A percentile compares a stretch with the other conserved stretches of the same genome.
Conservation (phyloP, 805 yeast species). For the Tetrapisispora namnaoensis region DNA sequence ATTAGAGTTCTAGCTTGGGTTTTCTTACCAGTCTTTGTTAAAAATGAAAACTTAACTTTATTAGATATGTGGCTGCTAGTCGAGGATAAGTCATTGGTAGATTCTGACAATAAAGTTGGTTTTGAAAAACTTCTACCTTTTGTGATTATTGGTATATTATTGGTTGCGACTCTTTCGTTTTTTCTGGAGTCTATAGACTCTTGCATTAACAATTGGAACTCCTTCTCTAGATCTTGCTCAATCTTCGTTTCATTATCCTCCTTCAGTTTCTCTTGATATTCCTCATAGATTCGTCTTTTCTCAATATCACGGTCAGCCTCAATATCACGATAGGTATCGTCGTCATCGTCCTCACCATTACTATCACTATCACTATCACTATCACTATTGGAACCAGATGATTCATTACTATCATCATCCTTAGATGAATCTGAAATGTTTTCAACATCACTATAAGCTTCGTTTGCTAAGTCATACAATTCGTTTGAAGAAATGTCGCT, state of each 20-base stretch:
- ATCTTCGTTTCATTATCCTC: constrained; percentile 38
- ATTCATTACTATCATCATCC: constrained; percentile 13
- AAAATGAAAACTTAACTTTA: constrained; percentile 40
- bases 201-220: constrained; percentile 42
- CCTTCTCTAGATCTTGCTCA: constrained; percentile 45
- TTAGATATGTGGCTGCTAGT: constrained; percentile 6
- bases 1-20: constrained; percentile 35
- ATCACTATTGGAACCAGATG: constrained; percentile 24
- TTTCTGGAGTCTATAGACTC: constrained; percentile 39
- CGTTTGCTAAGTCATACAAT: constrained; percentile 3
- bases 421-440: constrained; percentile 1
- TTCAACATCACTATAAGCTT: constrained; percentile 8
- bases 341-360: constrained; percentile 7
- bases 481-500: neutral
- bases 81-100: neutral
- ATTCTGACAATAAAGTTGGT: neutral
- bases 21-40: constrained; percentile 46
- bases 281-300: constrained; percentile 28
- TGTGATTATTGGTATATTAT: constrained; percentile 19
- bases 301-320: constrained; percentile 28
- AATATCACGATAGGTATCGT: constrained; percentile 15
- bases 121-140: neutral
- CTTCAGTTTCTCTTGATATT: constrained; percentile 30
- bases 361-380: constrained; percentile 15
- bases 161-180: constrained; percentile 21